Evolutionary conservation across 169 alveolate genomes (phyloP).

Genomic region (Neospora caninum): DNA sequence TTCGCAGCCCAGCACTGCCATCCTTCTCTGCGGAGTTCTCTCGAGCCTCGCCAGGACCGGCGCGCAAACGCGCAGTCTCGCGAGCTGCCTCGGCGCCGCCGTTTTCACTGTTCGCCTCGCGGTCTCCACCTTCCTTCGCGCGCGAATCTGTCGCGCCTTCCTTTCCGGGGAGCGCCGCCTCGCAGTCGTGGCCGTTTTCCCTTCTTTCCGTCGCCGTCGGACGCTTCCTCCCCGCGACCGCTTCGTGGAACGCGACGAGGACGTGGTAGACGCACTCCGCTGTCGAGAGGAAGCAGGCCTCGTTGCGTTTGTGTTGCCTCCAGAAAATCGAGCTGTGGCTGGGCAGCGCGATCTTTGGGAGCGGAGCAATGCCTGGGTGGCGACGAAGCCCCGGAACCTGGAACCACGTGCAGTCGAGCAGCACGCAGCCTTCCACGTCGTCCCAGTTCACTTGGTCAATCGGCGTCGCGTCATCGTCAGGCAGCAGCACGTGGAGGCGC

Average conservation of each 20-base stretch:
- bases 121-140: not conserved
- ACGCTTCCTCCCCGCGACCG: not conserved
- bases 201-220: not conserved
- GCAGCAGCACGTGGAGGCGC: slow-evolving; percentile 38
- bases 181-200: not conserved
- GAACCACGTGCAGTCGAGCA: slow-evolving; percentile 44
- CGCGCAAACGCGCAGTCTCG: not conserved
- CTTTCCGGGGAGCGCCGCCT: not conserved
- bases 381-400: not conserved
- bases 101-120: not conserved
- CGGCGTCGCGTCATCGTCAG: slow-evolving; percentile 9
- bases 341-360: not conserved
- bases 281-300: not conserved
- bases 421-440: not conserved
- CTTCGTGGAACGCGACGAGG: not conserved
- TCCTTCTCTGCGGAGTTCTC: no score
- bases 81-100: not conserved
- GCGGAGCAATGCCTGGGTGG: not conserved
- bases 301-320: slow-evolving; percentile 7
- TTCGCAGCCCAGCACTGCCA: not conserved
- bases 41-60: no score
- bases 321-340: not conserved
- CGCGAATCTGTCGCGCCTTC: not conserved
- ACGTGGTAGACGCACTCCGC: slow-evolving; percentile 10
- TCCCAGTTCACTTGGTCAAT: not conserved